Conservation (phyloP, 805 yeast species). For the Saccharomycopsis microspora region DNA sequence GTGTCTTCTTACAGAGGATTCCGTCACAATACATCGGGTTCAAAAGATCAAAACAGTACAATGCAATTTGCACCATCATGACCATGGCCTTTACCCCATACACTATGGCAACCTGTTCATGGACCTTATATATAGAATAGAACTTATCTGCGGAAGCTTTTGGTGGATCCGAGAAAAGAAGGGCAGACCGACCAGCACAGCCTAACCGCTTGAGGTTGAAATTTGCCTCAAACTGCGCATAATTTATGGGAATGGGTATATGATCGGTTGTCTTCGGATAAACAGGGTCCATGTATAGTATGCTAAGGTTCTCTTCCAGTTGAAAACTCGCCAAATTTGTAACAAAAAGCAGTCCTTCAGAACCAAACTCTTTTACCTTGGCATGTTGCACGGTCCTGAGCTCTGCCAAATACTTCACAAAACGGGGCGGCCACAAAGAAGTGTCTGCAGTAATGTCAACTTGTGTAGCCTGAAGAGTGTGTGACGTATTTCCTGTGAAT, state of each 20-base stretch:
- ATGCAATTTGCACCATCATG: conserved; percentile 58
- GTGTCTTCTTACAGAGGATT: conserved; percentile 66
- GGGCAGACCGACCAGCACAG: conserved; percentile 79
- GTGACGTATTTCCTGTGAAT: conserved; percentile 75
- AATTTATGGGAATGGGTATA: conserved; percentile 13
- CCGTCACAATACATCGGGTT: conserved; percentile 74
- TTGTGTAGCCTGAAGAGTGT: conserved; percentile 48
- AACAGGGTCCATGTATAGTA: conserved; percentile 9
- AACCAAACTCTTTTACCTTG: conserved; percentile 35
- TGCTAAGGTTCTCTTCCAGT: conserved; percentile 10
- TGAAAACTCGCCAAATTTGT: conserved; percentile 66
- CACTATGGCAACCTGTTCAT: conserved; percentile 33
- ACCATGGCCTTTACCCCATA: conserved; percentile 71
- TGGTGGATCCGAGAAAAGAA: conserved; percentile 58
- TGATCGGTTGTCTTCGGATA: background rate
- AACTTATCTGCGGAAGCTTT: conserved; percentile 78
- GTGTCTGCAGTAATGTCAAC: conserved; percentile 39
- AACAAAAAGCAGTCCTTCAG: conserved; percentile 55
- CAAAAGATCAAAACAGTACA: conserved; percentile 67
- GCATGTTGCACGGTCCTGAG: conserved; percentile 55
- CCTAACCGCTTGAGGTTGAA: conserved; percentile 64
- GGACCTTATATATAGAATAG: conserved; percentile 57
- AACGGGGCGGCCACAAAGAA: conserved; percentile 31
- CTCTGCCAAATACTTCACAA: conserved; percentile 55
- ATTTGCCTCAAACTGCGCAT: conserved; percentile 46